These are phyloP conservation scores for Schizothecium vesticola DNA, from an alignment of 495 filamentous ascomycete species.

Conservation along the genomic window DNA sequence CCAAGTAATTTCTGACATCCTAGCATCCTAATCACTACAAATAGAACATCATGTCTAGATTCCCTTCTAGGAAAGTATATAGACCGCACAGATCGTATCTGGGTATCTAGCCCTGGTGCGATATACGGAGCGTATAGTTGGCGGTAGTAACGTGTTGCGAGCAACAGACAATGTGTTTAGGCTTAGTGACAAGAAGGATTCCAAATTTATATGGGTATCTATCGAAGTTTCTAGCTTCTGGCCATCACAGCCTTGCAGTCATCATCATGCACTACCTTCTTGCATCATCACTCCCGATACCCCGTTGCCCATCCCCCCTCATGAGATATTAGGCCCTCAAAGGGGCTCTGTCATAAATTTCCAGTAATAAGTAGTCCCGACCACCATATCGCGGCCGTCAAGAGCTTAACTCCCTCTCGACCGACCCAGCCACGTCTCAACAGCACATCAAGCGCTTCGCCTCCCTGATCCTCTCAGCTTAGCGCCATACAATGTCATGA, in stretches of 20 bases:
- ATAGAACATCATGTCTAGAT: background rate
- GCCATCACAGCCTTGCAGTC: background rate
- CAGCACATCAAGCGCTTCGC: background rate
- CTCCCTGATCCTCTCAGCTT: background rate
- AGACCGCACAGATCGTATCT: too few relatives aligned
- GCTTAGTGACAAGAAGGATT: background rate
- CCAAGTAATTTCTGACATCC: too few relatives aligned
- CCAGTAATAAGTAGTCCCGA: background rate
- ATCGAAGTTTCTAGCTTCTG: background rate
- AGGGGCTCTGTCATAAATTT: background rate
- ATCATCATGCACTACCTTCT: background rate
- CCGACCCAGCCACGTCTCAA: background rate
- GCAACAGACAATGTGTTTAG: too few relatives aligned
- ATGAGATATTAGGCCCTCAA: background rate
- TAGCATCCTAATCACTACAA: background rate
- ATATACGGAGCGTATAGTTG: background rate
- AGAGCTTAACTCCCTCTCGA: background rate
- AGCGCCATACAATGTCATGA: slow-evolving; percentile 12
- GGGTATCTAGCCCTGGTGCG: background rate
- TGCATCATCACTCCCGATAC: background rate
- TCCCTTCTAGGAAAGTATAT: too few relatives aligned
- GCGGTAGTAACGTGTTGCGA: background rate
- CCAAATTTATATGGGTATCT: background rate
- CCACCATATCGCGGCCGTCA: background rate
- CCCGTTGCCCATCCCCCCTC: background rate